Base-by-base conservation (phyloP, 1,284 basidiomycete species). In the Microbotryum saponariae region DNA sequence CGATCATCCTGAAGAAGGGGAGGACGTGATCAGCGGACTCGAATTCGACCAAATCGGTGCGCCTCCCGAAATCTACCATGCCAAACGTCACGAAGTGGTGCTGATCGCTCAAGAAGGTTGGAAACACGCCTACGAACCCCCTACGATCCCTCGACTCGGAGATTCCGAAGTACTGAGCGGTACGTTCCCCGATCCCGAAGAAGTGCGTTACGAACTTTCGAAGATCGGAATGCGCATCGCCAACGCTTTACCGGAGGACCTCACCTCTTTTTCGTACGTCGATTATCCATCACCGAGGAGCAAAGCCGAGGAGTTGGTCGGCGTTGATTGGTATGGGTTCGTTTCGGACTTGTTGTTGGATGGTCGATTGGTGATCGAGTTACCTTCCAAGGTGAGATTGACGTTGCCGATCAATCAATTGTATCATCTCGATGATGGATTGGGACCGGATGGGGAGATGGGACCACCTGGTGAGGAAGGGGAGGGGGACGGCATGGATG, bases 41-140 rank as follows among this genome's bases (percentile, higher is more conserved):
- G 91, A 97, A 76, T 82, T 96, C 56, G 90, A 94, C 73, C 85
- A 88, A 7, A 86, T 88, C 69, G 89, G 89, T 2, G 69, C 73
- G 9, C 72, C 71, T 33, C 84, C 86, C 49, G 83, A 82, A n/a
- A 68, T 71, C n/a, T 82, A 88, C 55, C 89, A 89, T 44, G 84
- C 93, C 29, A 82, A 84, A 53, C 81, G 88, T 25, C 89, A 90
- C 14, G 89, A 93, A 71, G 83, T 85, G 62, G 89, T 96, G 20
- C 85, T 97, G 67, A 79, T 92, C 59, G 85, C 88, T 74, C 76
- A 76, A 9, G 79, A 80, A 65, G 83, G 82, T 21, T 77, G 78
- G 33, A 84, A 81, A 18, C 91, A 89, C 71, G 87, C 87, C n/a
- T 80, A 80, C 42, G 73, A 78, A 46, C 73, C 77, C 14, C 86